Evolutionary conservation across 2,329 filamentous ascomycete genomes (phyloP).

Genomic region (Ascomycota sp.): DNA sequence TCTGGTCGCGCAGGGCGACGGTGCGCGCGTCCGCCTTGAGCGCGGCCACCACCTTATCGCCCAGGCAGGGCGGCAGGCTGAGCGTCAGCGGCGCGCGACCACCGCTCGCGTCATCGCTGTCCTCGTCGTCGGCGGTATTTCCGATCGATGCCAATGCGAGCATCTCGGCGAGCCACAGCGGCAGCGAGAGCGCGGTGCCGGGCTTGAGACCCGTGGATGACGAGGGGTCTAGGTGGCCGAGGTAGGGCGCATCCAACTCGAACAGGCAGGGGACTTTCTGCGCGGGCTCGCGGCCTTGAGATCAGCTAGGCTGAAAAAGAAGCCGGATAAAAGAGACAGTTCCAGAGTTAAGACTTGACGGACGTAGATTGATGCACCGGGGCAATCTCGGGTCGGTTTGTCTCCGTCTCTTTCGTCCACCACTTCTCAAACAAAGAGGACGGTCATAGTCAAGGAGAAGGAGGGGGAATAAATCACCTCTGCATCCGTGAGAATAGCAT

Average conservation of each 20-base stretch:
- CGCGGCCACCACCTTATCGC: constrained; percentile 65
- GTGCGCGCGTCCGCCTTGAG: constrained; percentile 76
- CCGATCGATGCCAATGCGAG: constrained; percentile 48
- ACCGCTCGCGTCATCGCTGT: no score
- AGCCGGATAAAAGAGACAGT: no score
- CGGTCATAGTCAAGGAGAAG: neutral
- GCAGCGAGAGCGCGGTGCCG: constrained; percentile 62
- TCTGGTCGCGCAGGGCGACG: constrained; percentile 65
- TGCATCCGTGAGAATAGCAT: constrained; percentile 67
- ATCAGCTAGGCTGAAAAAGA: no score
- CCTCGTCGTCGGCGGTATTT: constrained; percentile 18
- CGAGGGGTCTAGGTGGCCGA: constrained; percentile 81
- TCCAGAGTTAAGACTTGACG: no score
- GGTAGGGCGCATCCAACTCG: constrained; percentile 67
- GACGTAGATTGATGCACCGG: no score
- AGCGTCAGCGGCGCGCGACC: constrained; percentile 44
- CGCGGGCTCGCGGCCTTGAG: neutral
- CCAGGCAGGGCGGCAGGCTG: constrained; percentile 60
- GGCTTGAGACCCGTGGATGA: constrained; percentile 49
- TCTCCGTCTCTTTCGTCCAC: no score
- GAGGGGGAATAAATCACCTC: constrained; percentile 30
- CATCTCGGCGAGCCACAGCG: constrained; percentile 89
- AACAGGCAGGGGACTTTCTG: constrained; percentile 94
- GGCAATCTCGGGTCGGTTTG: no score
- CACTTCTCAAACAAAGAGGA: no score